These are phyloP conservation scores for Alternaria panax DNA, from an alignment of 2,329 filamentous ascomycete species.

Conservation along the genomic window DNA sequence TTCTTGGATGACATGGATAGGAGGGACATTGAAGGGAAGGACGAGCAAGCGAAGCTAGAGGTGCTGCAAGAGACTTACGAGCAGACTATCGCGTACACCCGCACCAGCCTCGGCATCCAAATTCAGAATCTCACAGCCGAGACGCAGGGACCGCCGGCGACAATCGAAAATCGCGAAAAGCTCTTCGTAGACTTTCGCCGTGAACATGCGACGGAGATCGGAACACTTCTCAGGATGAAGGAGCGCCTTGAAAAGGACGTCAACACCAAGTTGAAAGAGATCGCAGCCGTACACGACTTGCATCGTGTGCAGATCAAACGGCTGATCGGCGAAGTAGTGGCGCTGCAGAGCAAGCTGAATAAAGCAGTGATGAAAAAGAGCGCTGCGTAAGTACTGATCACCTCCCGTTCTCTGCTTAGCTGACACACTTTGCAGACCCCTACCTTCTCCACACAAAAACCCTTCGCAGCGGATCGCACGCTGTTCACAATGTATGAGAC, in stretches of 20 bases:
- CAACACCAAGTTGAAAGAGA: neutral
- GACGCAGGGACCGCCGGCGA: neutral
- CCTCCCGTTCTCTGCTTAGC: neutral
- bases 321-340: neutral
- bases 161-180: no score
- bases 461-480: neutral
- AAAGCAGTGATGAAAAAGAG: neutral
- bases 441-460: neutral
- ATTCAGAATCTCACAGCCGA: neutral
- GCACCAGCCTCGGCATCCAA: neutral
- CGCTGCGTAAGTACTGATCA: neutral
- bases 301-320: neutral
- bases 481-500: neutral
- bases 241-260: neutral
- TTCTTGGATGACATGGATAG: neutral
- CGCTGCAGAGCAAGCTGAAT: no score
- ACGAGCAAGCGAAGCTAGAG: neutral
- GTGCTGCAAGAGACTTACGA: neutral
- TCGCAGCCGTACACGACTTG: neutral
- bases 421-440: neutral
- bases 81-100: neutral
- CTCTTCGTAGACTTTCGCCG: rapidly evolving
- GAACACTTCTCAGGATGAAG: neutral
- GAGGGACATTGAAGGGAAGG: neutral
- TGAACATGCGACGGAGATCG: neutral